These are phyloP conservation scores for Agaricus subrufescens DNA, from an alignment of 768 basidiomycete species.

Conservation along the genomic window DNA sequence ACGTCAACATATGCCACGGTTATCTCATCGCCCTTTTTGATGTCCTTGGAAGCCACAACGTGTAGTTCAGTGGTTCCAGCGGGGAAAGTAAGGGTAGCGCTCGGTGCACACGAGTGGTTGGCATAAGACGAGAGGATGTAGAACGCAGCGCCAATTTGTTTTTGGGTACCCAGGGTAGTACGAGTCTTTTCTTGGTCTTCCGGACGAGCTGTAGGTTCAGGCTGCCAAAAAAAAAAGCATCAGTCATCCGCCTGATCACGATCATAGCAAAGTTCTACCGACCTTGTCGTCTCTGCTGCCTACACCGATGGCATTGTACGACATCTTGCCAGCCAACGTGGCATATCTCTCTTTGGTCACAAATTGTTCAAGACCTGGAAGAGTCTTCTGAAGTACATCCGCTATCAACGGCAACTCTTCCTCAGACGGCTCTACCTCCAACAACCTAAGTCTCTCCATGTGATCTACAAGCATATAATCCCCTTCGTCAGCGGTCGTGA, in stretches of 20 bases:
- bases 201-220: slow-evolving; percentile 45
- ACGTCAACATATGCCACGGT: slow-evolving; percentile 76
- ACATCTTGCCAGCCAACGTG: slow-evolving; percentile 62
- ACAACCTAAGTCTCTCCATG: slow-evolving; percentile 66
- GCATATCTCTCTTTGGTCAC: slow-evolving; percentile 60
- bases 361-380: slow-evolving; percentile 72
- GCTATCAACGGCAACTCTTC: slow-evolving; percentile 48
- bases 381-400: slow-evolving; percentile 50
- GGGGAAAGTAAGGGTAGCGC: slow-evolving; percentile 59
- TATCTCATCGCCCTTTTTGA: slow-evolving; percentile 74
- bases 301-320: slow-evolving; percentile 76
- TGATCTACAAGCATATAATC: slow-evolving; percentile 73
- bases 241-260: background rate
- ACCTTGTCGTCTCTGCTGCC: slow-evolving; percentile 74
- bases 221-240: slow-evolving; percentile 32
- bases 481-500: slow-evolving; percentile 40
- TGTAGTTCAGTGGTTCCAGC: slow-evolving; percentile 65
- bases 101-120: slow-evolving; percentile 71
- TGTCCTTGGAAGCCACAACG: slow-evolving; percentile 58
- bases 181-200: slow-evolving; percentile 74
- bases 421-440: slow-evolving; percentile 46
- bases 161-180: slow-evolving; percentile 69
- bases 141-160: slow-evolving; percentile 71
- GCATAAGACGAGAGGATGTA: slow-evolving; percentile 78
- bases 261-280: slow-evolving; percentile 11